phyloP scores from a whole-genome alignment of 331 rosid genomes.

The Prunus yedoensis region DNA sequence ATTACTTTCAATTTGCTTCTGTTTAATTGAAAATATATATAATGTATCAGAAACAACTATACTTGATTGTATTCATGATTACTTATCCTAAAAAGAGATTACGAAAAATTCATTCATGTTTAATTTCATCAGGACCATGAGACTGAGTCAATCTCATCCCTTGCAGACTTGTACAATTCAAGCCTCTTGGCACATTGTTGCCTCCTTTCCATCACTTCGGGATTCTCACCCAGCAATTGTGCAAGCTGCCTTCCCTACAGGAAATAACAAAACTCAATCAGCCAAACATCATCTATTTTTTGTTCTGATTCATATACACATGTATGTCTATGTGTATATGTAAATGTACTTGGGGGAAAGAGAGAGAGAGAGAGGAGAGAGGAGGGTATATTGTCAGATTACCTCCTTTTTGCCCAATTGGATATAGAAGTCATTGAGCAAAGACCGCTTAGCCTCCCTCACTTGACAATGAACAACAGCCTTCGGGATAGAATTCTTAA shows the following conservation, averaged over 20 bases:
- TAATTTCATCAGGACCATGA: conserved; percentile 60
- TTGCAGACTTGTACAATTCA: conserved; percentile 72
- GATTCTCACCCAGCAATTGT: conserved; percentile 68
- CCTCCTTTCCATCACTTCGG: conserved; percentile 62
- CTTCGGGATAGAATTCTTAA: conserved; percentile 79
- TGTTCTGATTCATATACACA: too few species aligned
- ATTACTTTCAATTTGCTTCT: neutral
- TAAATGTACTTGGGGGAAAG: neutral
- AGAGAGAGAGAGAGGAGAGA: neutral
- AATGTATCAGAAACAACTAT: neutral
- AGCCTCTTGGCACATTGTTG: conserved; percentile 68
- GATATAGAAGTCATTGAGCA: conserved; percentile 62
- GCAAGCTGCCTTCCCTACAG: conserved; percentile 61
- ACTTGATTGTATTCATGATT: neutral
- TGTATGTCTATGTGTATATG: neutral
- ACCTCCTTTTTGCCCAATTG: conserved; percentile 77
- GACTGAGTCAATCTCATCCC: conserved; percentile 89
- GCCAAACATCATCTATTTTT: neutral
- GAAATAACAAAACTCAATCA: conserved; percentile 20
- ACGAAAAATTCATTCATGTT: neutral
- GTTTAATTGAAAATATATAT: neutral
- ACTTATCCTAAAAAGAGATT: neutral
- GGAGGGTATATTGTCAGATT: neutral
- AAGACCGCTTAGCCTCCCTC: conserved; percentile 61
- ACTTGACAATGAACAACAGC: conserved; percentile 96